Evolutionary conservation across 2,329 filamentous ascomycete genomes (phyloP), one percentile per base, ranked within the genome.

Genomic region (Monosporascus sp.): DNA sequence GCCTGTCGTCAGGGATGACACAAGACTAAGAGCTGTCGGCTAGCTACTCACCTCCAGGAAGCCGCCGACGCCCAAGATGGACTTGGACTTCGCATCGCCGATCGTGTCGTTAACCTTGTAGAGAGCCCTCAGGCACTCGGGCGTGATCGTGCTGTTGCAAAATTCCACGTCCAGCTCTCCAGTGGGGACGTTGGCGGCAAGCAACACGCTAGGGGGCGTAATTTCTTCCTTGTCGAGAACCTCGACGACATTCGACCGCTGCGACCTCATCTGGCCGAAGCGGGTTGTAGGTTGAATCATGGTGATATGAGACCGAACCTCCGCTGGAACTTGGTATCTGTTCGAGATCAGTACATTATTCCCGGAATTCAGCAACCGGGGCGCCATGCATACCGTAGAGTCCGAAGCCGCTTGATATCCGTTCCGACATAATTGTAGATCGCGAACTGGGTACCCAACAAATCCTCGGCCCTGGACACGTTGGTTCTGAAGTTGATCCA

Each of bases 211-310:
- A 31, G 58, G 52, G 6, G 56, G 53, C 2, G 22, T 7, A n/a
- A 57, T 55, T 14, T 61, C 57, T 24, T 60, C 59, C 14, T 71
- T 48, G 37, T 63, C 60, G 47, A 67, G 59, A 48, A 68, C 58
- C 14, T 72, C 64, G 52, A 67, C 78, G 51, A 78, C 65, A 6
- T 67, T 67, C 25, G 65, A 72, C 45, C 60, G 63, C 52, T 79
- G 74, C 2, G 75, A 59, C 31, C 65, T 66, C 22, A 79, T 72
- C 52, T 76, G 70, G 18, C 80, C 79, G 54, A 87, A 88, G 39
- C 79, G 75, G 4, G 81, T 87, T 0, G 84, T 87, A 1, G 84
- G 84, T 65, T 87, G 82, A 48, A 88, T 81, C 63, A 86, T 75
- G 53, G 81, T 79, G 53, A 88, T 75, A 60, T 82, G 74, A 44